Base-by-base conservation (phyloP, 257 asterid genomes). In the Ehretia macrophylla region DNA sequence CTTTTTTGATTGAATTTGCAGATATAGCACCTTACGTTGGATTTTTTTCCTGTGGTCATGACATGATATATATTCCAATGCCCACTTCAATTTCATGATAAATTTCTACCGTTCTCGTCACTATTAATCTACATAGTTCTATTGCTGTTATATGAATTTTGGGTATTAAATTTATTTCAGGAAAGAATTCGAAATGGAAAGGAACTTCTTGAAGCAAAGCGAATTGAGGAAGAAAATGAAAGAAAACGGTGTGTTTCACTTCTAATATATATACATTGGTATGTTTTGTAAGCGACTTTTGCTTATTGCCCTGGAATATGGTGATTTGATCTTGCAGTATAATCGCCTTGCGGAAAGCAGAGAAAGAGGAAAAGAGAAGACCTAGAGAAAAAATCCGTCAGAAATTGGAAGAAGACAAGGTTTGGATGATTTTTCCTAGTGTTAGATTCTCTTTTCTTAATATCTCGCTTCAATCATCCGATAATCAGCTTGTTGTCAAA, bases 321-420 rank as follows among this genome's bases (percentile, higher is more conserved):
- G 55, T 69, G 17, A 45, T 51, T 58, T 60, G 65, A 52, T 54
- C 54, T 48, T 62, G 58, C 82, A 93, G 99, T 70, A 51, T 86
- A 58, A 37, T 93, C 69, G 95, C 94, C 65, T 67, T 93, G 84
- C 89, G 97, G 12, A 89, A 93, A 79, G 97, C 99, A 23, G 99
- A 89, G 79, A 89, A 93, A 85, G 95, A 82, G 74, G 97, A 93
- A 73, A 97, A 93, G 51, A 76, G 55, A 77, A 77, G 94, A 67
- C 97, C 99, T 44, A 67, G 94, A 77, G 97, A 93, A 72, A 93
- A 77, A 72, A 89, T 89, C 76, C 96, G 95, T 49, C 96, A 83
- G 74, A 93, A 93, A 62, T 74, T 93, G 84, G 99, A 86, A 74
- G 96, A 93, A 78, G 99, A 89, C 72, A 93, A 85, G 99, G 99